Evolutionary conservation across 495 filamentous ascomycete genomes (phyloP).

Genomic region (Annulohypoxylon stygium): DNA sequence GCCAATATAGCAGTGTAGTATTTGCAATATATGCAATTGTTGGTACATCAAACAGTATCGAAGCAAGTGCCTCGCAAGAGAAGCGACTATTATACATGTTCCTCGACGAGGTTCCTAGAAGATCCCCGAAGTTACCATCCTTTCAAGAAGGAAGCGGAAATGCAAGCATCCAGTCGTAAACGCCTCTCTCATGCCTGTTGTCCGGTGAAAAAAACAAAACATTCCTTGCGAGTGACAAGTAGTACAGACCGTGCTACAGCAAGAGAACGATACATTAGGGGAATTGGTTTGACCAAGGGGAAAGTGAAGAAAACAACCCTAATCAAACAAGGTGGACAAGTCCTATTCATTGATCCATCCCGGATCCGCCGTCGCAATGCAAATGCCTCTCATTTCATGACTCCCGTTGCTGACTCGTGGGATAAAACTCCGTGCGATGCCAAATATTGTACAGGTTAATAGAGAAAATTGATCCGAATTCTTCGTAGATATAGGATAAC

Average conservation of each 20-base stretch:
- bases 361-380: slow-evolving; percentile 18
- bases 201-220: background rate
- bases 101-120: background rate
- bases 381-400: slow-evolving; percentile 10
- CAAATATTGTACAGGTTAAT: slow-evolving; percentile 29
- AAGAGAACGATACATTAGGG: background rate
- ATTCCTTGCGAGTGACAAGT: background rate
- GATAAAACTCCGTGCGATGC: slow-evolving; percentile 31
- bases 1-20: background rate
- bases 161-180: slow-evolving; percentile 10
- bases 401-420: slow-evolving; percentile 3
- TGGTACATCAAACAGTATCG: slow-evolving; percentile 1
- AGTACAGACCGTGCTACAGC: background rate
- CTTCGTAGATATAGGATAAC: background rate
- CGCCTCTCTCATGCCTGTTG: slow-evolving; percentile 4
- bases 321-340: slow-evolving; percentile 1
- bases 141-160: background rate
- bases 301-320: slow-evolving; percentile 5
- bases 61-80: background rate
- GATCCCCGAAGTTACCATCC: background rate
- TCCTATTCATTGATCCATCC: slow-evolving; percentile 7
- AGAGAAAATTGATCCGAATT: background rate
- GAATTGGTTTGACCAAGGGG: background rate
- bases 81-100: slow-evolving; percentile 26
- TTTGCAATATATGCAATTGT: background rate